Base-by-base conservation (phyloP, 2,329 filamentous ascomycete species). In the Immersiporthe knoxdaviesiana region DNA sequence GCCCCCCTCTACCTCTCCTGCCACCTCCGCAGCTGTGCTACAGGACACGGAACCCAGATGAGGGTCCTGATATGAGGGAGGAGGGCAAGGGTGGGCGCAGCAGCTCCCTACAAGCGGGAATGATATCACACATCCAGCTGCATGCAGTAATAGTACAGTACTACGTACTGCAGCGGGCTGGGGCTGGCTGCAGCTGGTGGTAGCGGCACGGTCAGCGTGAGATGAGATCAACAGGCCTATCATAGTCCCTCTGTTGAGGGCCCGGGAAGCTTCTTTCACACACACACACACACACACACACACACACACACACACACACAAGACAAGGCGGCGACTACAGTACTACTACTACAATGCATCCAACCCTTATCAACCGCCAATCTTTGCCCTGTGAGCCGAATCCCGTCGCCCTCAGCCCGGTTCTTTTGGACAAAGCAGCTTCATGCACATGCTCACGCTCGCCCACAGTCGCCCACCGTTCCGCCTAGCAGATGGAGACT, bases 11-110 rank as follows among this genome's bases (percentile, higher is more conserved):
- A 16, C 41, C 39, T 18, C n/a, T 47, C 44, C 44, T 6, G 21
- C 59, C 58, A 39, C 6, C 35, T 61, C 59, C 59, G 59, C 59
- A 63, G 12, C 37, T 16, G 41, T 47, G 39, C 60, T 47, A 32
- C 60, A n/a, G 16, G 39, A 32, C 24, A 63, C 27, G 41, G 60
- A 47, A 41, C 37, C 44, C 32, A 50, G 56, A 21, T n/a, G 60
- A 63, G 41, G 41, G 41, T 30, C 41, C 41, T 50, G 10, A n/a
- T n/a, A 41, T 27, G 37, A 32, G 39, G 41, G 24, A 27, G 35
- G 16, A 32, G 39, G 37, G 24, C 60, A 47, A 50, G 41, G 41
- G 35, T 63, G 24, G 37, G 30, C 18, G 60, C 60, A 50, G 39
- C 41, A n/a, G 39, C 27, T 35, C 41, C 41, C 41, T 63, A 41